Evolutionary conservation across 2,329 filamentous ascomycete species (phyloP).

Genomic region (Talaromyces atroroseus): DNA sequence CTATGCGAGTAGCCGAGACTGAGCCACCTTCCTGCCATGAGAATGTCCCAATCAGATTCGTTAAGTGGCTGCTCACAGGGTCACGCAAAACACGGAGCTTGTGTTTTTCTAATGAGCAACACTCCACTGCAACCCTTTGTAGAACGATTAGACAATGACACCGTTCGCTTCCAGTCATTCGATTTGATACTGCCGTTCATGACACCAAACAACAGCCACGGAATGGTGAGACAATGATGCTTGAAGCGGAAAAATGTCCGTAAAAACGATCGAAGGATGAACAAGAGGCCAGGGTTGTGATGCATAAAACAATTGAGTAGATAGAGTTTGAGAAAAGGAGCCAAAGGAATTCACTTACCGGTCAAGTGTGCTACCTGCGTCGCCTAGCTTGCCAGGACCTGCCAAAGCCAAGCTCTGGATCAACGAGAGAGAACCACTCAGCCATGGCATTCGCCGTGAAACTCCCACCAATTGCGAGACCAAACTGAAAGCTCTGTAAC

Average conservation of each 20-base stretch:
- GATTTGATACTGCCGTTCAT: background rate
- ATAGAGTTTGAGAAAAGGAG: slow-evolving; percentile 19
- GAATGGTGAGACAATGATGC: background rate
- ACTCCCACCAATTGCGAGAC: slow-evolving; percentile 67
- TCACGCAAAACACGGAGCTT: background rate
- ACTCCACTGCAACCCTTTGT: slow-evolving; percentile 4
- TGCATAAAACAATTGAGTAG: background rate
- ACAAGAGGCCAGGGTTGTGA: slow-evolving; percentile 7
- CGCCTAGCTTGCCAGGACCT: slow-evolving; percentile 70
- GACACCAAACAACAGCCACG: background rate
- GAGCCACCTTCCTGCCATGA: slow-evolving; percentile 17
- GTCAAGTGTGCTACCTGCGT: slow-evolving; percentile 73
- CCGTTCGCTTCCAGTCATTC: background rate
- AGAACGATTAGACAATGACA: slow-evolving; percentile 1
- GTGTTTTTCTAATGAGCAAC: background rate
- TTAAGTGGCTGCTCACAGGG: slow-evolving; percentile 4
- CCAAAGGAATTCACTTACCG: slow-evolving; percentile 61
- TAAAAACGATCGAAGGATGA: slow-evolving; percentile 13
- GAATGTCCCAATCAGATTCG: slow-evolving; percentile 16
- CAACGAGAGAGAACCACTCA: slow-evolving; percentile 68
- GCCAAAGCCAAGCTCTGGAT: slow-evolving; percentile 66
- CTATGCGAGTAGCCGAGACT: slow-evolving; percentile 48
- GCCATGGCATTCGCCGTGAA: slow-evolving; percentile 82
- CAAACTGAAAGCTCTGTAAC: slow-evolving; percentile 73
- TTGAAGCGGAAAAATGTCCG: background rate